phyloP scores from a whole-genome alignment of 2,329 filamentous ascomycete genomes.

The Hansfordia pulvinata region DNA sequence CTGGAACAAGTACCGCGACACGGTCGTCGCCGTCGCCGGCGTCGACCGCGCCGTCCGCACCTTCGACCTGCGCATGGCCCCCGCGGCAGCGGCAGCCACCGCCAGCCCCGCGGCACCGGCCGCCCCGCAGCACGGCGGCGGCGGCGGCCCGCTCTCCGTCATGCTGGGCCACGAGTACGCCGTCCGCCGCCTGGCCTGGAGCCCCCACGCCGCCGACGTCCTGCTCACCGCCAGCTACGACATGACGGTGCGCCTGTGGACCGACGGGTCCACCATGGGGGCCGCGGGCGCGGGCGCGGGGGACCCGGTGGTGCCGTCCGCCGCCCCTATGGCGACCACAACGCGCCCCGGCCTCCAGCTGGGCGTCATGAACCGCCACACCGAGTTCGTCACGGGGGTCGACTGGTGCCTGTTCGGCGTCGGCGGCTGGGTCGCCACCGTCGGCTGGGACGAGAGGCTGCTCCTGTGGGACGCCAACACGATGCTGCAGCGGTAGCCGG shows the following conservation, averaged over 20 bases:
- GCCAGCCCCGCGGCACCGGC: slow-evolving; percentile 80
- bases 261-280: slow-evolving; percentile 48
- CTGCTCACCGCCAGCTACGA: slow-evolving; percentile 88
- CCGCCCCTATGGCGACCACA: slow-evolving; percentile 16
- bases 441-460: slow-evolving; percentile 86
- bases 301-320: slow-evolving; percentile 17
- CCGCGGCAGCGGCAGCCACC: slow-evolving; percentile 67
- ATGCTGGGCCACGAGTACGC: slow-evolving; percentile 86
- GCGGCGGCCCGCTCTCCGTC: slow-evolving; percentile 56
- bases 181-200: slow-evolving; percentile 76
- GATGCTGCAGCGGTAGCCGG: slow-evolving; percentile 13
- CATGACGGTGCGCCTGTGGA: slow-evolving; percentile 95
- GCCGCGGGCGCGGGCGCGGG: too few species aligned
- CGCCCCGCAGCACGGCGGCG: slow-evolving; percentile 75
- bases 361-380: slow-evolving; percentile 82
- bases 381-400: slow-evolving; percentile 89
- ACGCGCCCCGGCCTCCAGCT: slow-evolving; percentile 53
- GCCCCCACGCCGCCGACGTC: slow-evolving; percentile 81
- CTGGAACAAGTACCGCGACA: slow-evolving; percentile 95
- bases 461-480: slow-evolving; percentile 75
- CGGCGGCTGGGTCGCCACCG: slow-evolving; percentile 90
- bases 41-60: slow-evolving; percentile 80
- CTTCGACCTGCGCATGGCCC: slow-evolving; percentile 75
- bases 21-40: slow-evolving; percentile 73
- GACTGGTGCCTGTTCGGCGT: slow-evolving; percentile 97